Evolutionary conservation across 2,329 filamentous ascomycete species (phyloP), one percentile per base, ranked within the genome.

Genomic region (Colletotrichum coccodes): DNA sequence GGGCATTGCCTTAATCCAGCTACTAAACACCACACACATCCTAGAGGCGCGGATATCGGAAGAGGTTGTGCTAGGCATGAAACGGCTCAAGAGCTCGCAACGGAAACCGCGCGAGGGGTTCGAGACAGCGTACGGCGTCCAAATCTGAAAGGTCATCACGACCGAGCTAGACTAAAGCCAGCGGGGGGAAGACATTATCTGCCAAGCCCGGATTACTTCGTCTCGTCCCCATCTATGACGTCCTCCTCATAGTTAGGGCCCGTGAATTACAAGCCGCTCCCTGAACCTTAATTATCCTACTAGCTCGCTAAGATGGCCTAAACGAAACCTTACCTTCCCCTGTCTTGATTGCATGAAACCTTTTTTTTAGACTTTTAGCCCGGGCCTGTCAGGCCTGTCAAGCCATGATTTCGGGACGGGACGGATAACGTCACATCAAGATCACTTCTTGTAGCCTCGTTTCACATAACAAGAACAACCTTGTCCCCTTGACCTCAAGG

Each of bases 401-500:
- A 3, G 21, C 50, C 38, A 47, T 56, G 46, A 34, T 42, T 26
- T 44, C 40, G 36, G 60, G 38, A 32, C 44, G 26, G 9, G n/a
- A 26, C n/a, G 23, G 23, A 40, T 16, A 18, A 28, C 42, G 30
- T 47, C 12, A 28, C 21, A 12, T 26, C 18, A n/a, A 50, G 11
- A 23, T 44, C 49, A 14, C 23, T 54, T 47, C 18, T 12, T 46
- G n/a, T 40, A 60, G 34, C 6, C 30, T 23, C 8, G 32, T 49
- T 49, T 66, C 59, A 61, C 63, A 56, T 62, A 49, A 56, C 49
- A 26, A 56, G 49, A 47, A n/a, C 14, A 66, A 6, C 26, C 49
- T 21, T 49, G 26, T 47, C 14, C 36, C 11, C 23, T 56, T 50
- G n/a, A 46, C 26, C 12, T 53, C 49, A 44, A 21, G 7, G 2